phyloP scores from a whole-genome alignment of 2,329 filamentous ascomycete genomes.

The Alternaria ventricosa region DNA sequence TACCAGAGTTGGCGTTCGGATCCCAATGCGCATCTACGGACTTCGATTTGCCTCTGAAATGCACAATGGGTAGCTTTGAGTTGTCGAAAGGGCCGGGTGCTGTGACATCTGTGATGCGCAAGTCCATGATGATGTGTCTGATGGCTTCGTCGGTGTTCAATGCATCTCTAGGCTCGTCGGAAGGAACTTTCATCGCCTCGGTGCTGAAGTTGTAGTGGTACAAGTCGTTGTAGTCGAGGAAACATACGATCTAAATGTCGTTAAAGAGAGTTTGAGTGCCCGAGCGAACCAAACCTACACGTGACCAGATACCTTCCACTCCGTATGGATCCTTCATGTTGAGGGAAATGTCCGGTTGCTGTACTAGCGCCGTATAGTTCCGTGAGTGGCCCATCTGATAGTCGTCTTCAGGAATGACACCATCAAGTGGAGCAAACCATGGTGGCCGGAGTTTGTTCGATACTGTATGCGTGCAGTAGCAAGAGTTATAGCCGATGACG shows the following conservation, averaged over 20 bases:
- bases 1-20: conserved; percentile 70
- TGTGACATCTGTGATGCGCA: conserved; percentile 67
- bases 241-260: conserved; percentile 51
- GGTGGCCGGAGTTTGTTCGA: conserved; percentile 32
- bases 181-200: conserved; percentile 46
- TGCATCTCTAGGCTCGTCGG: conserved; percentile 54
- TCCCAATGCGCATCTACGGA: conserved; percentile 71
- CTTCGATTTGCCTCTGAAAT: conserved; percentile 69
- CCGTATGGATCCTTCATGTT: conserved; percentile 69
- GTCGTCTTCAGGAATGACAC: conserved; percentile 26
- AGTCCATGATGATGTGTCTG: conserved; percentile 72
- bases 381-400: conserved; percentile 6
- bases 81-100: conserved; percentile 65
- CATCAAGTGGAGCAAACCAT: conserved; percentile 40
- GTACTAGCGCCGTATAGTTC: conserved; percentile 16
- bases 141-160: conserved; percentile 71
- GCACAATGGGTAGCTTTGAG: conserved; percentile 67
- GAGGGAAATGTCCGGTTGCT: conserved; percentile 52
- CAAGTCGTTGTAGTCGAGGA: conserved; percentile 62
- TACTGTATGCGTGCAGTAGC: conserved; percentile 33
- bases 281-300: conserved; percentile 54
- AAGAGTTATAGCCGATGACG: conserved; percentile 67
- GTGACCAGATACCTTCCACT: conserved; percentile 68
- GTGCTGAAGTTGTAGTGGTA: conserved; percentile 73
- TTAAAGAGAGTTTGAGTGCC: conserved; percentile 11